Evolutionary conservation across 345 rosid genomes (phyloP).

Genomic region (Eucalyptus viminalis): DNA sequence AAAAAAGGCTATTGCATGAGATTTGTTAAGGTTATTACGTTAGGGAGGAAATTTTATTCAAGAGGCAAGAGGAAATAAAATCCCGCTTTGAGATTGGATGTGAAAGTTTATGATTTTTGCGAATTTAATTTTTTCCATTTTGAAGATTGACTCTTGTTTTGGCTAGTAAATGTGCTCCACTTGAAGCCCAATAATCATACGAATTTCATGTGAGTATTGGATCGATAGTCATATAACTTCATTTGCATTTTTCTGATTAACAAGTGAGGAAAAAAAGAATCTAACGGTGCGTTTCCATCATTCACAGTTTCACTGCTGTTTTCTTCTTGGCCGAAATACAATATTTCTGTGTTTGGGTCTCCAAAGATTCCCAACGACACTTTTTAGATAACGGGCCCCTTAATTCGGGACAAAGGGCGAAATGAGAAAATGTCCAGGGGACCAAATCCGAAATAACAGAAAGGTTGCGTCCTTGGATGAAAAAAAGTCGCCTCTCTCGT

Average conservation of each 20-base stretch:
- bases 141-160: not conserved
- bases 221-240: too few species aligned
- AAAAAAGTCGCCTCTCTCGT: not conserved
- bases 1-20: too few species aligned
- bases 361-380: not conserved
- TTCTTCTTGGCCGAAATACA: not conserved
- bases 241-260: too few species aligned
- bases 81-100: not conserved
- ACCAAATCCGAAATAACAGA: not conserved
- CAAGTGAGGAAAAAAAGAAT: too few species aligned
- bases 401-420: not conserved
- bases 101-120: too few species aligned
- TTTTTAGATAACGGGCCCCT: not conserved
- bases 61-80: not conserved
- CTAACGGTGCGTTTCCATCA: not conserved
- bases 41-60: too few species aligned
- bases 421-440: not conserved
- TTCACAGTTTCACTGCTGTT: too few species aligned
- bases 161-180: too few species aligned
- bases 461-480: not conserved
- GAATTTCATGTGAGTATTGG: not conserved
- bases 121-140: too few species aligned
- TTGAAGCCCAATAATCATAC: not conserved
- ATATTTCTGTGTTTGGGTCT: not conserved
- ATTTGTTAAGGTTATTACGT: too few species aligned